Conservation (phyloP, 495 filamentous ascomycete species). For the Copromyces sp. region DNA sequence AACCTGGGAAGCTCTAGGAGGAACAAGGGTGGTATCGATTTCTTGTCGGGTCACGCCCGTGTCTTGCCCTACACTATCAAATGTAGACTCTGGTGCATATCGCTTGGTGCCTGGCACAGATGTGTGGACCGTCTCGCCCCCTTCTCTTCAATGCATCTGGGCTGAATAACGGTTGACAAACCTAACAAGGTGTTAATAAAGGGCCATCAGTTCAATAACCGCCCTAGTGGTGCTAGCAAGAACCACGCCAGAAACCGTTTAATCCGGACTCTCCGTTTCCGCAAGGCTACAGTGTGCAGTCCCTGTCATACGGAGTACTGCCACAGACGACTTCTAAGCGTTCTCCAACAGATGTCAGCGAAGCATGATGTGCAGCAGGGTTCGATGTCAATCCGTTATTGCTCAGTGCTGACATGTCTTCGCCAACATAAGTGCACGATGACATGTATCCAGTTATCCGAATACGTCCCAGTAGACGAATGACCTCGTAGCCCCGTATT, state of each 20-base stretch:
- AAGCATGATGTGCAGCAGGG: conserved; percentile 21
- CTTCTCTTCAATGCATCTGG: not conserved
- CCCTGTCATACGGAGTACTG: not conserved
- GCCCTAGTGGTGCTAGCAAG: not conserved
- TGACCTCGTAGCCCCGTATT: not conserved
- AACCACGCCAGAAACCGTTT: not conserved
- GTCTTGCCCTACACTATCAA: not conserved
- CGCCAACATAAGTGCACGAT: not conserved
- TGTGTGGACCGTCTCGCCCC: not conserved
- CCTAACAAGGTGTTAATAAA: not conserved
- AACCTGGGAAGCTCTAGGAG: conserved; percentile 9
- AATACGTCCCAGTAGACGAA: not conserved
- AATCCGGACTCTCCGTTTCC: not conserved
- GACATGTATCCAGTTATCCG: not conserved
- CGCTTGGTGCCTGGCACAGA: not conserved
- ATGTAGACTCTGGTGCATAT: not conserved
- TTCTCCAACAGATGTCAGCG: not conserved
- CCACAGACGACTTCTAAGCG: not conserved
- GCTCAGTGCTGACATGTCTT: not conserved
- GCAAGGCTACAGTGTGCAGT: not conserved
- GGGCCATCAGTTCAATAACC: not conserved
- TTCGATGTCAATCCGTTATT: conserved; percentile 4
- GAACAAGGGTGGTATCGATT: conserved; percentile 6
- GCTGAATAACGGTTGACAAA: not conserved
- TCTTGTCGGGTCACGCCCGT: not conserved